Percentiles rank a stretch among this genome's conserved stretches.
These are phyloP conservation scores for Mycena haematopus DNA, from an alignment of 768 basidiomycete genomes.

Conservation along the genomic window DNA sequence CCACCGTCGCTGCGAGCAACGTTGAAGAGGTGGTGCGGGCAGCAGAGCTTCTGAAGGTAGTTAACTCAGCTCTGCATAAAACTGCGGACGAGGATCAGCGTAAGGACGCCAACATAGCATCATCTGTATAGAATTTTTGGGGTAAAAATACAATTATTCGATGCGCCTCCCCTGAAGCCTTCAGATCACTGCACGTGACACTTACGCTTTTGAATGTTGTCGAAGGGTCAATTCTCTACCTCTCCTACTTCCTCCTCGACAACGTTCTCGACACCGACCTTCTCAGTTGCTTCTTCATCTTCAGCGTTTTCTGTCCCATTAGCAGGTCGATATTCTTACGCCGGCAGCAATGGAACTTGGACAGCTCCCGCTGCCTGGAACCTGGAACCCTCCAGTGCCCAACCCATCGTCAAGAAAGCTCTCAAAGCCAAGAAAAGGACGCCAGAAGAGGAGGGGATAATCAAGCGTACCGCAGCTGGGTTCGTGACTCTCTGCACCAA, in stretches of 20 bases:
- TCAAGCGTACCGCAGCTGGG: slow-evolving; percentile 56
- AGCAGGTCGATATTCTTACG: slow-evolving; percentile 8
- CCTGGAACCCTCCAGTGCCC: slow-evolving; percentile 9
- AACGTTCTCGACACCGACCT: slow-evolving; percentile 1
- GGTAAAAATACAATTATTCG: too few species aligned
- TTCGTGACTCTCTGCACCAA: slow-evolving; percentile 34
- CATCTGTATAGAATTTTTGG: not conserved
- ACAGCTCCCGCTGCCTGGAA: slow-evolving; percentile 19
- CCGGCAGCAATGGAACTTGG: slow-evolving; percentile 21
- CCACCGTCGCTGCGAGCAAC: slow-evolving; percentile 78
- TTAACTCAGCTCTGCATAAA: slow-evolving; percentile 48
- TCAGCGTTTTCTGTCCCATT: slow-evolving; percentile 11
- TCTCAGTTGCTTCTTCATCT: slow-evolving; percentile 14
- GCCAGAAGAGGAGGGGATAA: slow-evolving; percentile 58
- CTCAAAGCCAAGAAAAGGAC: slow-evolving; percentile 46
- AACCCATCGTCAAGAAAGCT: slow-evolving; percentile 31
- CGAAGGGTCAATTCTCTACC: slow-evolving; percentile 42
- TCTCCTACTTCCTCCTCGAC: slow-evolving; percentile 32
- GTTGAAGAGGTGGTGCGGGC: slow-evolving; percentile 81
- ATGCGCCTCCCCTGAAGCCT: slow-evolving; percentile 47
- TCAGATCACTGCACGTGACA: slow-evolving; percentile 2
- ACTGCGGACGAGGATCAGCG: slow-evolving; percentile 24
- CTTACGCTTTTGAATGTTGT: slow-evolving; percentile 49
- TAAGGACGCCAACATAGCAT: not conserved
- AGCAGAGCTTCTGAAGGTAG: slow-evolving; percentile 69